Evolutionary conservation across 176 grass and related monocot genomes (phyloP).

Genomic region (Oryza longistaminata): DNA sequence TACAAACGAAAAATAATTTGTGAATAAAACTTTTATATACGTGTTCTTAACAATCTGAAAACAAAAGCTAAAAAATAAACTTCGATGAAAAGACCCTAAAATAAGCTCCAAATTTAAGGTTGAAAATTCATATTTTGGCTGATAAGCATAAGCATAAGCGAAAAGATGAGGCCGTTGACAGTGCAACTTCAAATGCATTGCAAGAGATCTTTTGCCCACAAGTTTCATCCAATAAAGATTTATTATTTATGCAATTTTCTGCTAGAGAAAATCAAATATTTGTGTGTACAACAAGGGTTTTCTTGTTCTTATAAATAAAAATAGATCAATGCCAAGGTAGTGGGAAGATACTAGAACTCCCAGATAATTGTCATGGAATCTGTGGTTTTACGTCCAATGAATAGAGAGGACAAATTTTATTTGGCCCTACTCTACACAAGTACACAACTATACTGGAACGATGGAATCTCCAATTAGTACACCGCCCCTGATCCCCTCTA

Average conservation of each 20-base stretch:
- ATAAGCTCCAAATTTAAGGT: too few species aligned
- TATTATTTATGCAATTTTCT: conserved; percentile 16
- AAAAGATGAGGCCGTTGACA: not conserved
- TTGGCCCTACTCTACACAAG: conserved; percentile 15
- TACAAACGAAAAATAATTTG: too few species aligned
- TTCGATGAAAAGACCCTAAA: too few species aligned
- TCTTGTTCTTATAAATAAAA: not conserved
- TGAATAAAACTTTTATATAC: too few species aligned
- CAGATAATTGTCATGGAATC: conserved; percentile 31
- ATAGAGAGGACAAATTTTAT: conserved; percentile 30
- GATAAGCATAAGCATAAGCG: too few species aligned
- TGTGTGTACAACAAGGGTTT: conserved; percentile 7
- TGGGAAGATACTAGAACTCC: conserved; percentile 34
- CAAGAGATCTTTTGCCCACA: not conserved
- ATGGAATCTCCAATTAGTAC: conserved; percentile 32
- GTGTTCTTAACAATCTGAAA: too few species aligned
- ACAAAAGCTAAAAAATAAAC: too few species aligned
- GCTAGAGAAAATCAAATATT: conserved; percentile 23
- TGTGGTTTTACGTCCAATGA: conserved; percentile 32
- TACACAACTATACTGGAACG: conserved; percentile 24
- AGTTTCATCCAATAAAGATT: not conserved
- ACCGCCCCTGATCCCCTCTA: conserved; percentile 19
- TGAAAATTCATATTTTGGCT: too few species aligned
- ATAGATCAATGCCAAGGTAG: not conserved
- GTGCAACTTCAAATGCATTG: conserved; percentile 11